Evolutionary conservation across 2,329 filamentous ascomycete genomes (phyloP).

Genomic region (Trichophyton rubrum): DNA sequence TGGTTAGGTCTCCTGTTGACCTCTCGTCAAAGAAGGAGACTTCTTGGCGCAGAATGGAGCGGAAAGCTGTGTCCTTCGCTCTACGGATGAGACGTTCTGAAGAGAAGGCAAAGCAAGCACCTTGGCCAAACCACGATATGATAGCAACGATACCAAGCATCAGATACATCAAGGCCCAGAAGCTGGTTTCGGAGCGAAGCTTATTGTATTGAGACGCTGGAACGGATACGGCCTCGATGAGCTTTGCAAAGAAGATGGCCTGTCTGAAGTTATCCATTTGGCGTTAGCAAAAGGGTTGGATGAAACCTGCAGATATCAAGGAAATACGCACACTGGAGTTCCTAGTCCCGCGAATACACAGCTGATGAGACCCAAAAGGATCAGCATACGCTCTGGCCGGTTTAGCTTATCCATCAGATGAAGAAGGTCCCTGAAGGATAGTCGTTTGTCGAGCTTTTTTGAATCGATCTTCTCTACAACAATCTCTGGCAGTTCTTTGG

Average conservation of each 20-base stretch:
- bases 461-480: not conserved
- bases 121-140: constrained; percentile 54
- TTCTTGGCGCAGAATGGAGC: constrained; percentile 80
- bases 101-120: constrained; percentile 65
- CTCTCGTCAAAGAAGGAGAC: constrained; percentile 91
- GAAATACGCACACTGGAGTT: constrained; percentile 53
- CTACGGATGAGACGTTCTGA: constrained; percentile 74
- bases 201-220: constrained; percentile 40
- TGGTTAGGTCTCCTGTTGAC: constrained; percentile 73
- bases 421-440: constrained; percentile 41
- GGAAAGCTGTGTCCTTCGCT: constrained; percentile 69
- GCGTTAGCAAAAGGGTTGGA: not conserved
- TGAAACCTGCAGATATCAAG: not conserved
- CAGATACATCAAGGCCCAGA: constrained; percentile 81
- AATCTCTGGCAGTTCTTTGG: not conserved
- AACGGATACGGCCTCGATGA: constrained; percentile 59
- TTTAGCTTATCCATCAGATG: constrained; percentile 74
- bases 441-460: not conserved
- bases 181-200: constrained; percentile 59
- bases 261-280: not conserved
- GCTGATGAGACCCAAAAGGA: constrained; percentile 61
- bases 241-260: constrained; percentile 71
- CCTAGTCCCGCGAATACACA: constrained; percentile 67
- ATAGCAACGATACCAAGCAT: constrained; percentile 68
- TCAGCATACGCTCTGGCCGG: constrained; percentile 53